A percentile compares a stretch with the other conserved stretches of the same genome.
These are phyloP conservation scores for Salix viminalis DNA, from an alignment of 345 rosid species.

Conservation along the genomic window DNA sequence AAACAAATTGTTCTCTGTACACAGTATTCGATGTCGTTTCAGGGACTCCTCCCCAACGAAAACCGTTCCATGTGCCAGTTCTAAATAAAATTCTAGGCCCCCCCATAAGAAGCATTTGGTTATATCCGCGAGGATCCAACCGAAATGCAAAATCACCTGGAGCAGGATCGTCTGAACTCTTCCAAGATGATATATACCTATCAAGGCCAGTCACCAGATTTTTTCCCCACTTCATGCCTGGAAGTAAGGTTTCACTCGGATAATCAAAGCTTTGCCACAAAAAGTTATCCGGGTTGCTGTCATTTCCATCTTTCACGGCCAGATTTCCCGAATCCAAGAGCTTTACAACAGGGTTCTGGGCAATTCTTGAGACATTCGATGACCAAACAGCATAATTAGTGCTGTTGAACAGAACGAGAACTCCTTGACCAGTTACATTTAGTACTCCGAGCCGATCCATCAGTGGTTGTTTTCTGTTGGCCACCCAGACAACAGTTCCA, in stretches of 20 bases:
- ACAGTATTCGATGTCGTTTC: not conserved
- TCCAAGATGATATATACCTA: slow-evolving; percentile 6
- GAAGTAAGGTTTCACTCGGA: slow-evolving; percentile 10
- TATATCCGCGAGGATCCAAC: slow-evolving; percentile 1
- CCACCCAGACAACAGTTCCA: not conserved
- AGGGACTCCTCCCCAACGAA: not conserved
- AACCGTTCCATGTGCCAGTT: slow-evolving; percentile 4
- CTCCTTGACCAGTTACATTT: slow-evolving; percentile 6
- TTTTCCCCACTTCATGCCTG: slow-evolving; percentile 5
- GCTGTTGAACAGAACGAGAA: not conserved
- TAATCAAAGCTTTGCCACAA: slow-evolving; percentile 9
- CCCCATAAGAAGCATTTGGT: not conserved
- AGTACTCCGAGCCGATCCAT: not conserved
- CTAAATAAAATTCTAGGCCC: not conserved
- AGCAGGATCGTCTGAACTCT: slow-evolving; percentile 4
- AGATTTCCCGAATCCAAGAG: slow-evolving; percentile 4
- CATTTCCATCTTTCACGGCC: not conserved
- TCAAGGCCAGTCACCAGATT: slow-evolving; percentile 3
- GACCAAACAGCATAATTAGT: not conserved
- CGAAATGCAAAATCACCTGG: not conserved
- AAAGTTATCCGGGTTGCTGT: not conserved
- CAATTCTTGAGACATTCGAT: not conserved
- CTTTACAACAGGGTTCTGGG: slow-evolving; percentile 5
- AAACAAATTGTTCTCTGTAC: not conserved
- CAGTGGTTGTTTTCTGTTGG: not conserved